Percentiles rank a stretch among this genome's conserved stretches.
Conservation (phyloP, 306 rosid species). For the Sicyos baderoa region DNA sequence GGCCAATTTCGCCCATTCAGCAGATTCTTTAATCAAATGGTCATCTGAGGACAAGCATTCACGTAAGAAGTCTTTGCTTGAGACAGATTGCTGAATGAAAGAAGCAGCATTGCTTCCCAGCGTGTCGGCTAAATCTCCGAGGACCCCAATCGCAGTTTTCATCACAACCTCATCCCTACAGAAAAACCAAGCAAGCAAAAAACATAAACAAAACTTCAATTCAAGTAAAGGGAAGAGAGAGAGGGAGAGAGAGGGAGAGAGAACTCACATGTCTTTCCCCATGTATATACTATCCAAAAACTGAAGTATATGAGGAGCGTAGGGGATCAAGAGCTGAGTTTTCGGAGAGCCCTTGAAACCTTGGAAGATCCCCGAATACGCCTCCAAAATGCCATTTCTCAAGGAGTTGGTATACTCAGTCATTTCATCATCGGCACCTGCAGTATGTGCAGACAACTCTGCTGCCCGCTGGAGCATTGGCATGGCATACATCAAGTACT, state of each 20-base stretch:
- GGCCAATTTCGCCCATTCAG: conserved; percentile 89
- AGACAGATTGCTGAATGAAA: conserved; percentile 71
- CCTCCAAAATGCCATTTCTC: conserved; percentile 91
- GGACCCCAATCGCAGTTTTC: conserved; percentile 84
- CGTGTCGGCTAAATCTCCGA: conserved; percentile 89
- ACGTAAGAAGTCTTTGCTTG: conserved; percentile 73
- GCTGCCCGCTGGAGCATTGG: conserved; percentile 99
- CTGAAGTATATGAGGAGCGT: conserved; percentile 74
- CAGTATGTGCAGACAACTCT: conserved; percentile 65
- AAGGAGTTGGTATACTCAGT: conserved; percentile 80
- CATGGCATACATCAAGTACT: conserved; percentile 83
- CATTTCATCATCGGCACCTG: conserved; percentile 78
- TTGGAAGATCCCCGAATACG: conserved; percentile 87
- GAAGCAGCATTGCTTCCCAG: conserved; percentile 61
- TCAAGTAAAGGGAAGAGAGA: background rate
- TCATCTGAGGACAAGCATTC: conserved; percentile 83
- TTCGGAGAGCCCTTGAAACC: conserved; percentile 86
- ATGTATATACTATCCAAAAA: conserved; percentile 78
- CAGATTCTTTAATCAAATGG: conserved; percentile 73
- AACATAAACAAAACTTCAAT: background rate
- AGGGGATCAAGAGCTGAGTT: conserved; percentile 79
- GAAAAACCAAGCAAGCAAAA: conserved; percentile 3
- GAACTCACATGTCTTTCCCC: conserved; percentile 80
- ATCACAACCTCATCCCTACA: conserved; percentile 80
- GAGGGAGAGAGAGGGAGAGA: too few relatives aligned